Evolutionary conservation across 192 early-diverging fungal genomes (phyloP).

Genomic region (Allomyces macrogynus): DNA sequence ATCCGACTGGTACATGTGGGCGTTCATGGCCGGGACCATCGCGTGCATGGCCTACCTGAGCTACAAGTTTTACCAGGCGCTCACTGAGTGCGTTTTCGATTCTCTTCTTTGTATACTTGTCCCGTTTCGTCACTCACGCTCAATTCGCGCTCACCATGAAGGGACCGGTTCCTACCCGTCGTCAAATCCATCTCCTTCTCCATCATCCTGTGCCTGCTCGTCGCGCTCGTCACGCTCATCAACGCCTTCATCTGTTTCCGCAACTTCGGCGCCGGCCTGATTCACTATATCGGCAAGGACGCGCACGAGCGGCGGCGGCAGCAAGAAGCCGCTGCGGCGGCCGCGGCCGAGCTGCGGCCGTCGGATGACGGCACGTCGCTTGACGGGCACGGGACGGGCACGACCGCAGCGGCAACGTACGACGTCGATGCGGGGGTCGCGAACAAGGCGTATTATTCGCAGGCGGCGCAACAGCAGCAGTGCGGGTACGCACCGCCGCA

Average conservation of each 20-base stretch:
- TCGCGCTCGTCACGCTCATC: not conserved
- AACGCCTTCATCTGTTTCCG: not conserved
- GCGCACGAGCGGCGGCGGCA: not conserved
- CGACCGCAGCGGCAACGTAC: too few species aligned
- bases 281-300: not conserved
- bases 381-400: too few species aligned
- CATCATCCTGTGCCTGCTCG: not conserved
- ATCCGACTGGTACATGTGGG: not conserved
- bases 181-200: not conserved
- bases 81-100: too few species aligned
- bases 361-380: too few species aligned
- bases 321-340: too few species aligned
- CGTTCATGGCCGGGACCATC: not conserved
- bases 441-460: too few species aligned
- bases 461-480: too few species aligned
- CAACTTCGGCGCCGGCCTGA: not conserved
- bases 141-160: not conserved
- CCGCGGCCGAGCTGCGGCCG: too few species aligned
- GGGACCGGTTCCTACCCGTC: not conserved
- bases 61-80: not conserved
- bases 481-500: too few species aligned
- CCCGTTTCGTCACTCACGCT: too few species aligned
- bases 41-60: not conserved
- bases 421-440: too few species aligned
- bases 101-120: too few species aligned